phyloP scores from a whole-genome alignment of 345 rosid species.

The Corchorus olitorius region DNA sequence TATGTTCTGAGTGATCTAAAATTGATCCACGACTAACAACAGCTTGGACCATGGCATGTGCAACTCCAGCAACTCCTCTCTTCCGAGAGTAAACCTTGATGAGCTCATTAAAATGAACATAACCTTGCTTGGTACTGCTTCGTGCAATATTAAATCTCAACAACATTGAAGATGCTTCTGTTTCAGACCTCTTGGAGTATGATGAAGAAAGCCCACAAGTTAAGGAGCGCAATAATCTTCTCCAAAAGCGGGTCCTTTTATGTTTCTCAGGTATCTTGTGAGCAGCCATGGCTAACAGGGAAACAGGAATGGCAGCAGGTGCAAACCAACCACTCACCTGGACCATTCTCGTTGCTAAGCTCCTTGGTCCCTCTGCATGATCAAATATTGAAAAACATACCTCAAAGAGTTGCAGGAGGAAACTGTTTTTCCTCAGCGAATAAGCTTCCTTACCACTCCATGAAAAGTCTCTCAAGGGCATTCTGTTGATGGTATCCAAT shows the following conservation, averaged over 20 bases:
- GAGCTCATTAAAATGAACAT: conserved; percentile 61
- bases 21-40: conserved; percentile 65
- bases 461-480: conserved; percentile 70
- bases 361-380: conserved; percentile 84
- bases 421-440: conserved; percentile 51
- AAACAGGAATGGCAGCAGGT: conserved; percentile 71
- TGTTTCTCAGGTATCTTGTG: conserved; percentile 75
- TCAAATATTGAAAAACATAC: conserved; percentile 95
- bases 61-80: conserved; percentile 50
- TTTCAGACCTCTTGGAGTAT: conserved; percentile 63
- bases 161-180: conserved; percentile 80
- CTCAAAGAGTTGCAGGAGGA: conserved; percentile 84
- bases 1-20: conserved; percentile 59
- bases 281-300: conserved; percentile 76
- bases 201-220: conserved; percentile 72
- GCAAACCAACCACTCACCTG: conserved; percentile 93
- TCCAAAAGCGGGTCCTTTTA: conserved; percentile 53
- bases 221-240: conserved; percentile 57
- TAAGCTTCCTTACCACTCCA: conserved; percentile 58
- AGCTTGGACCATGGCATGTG: conserved; percentile 75
- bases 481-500: conserved; percentile 80
- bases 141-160: conserved; percentile 85
- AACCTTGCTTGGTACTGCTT: conserved; percentile 60
- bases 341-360: conserved; percentile 94
- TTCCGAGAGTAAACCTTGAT: conserved; percentile 68